Conservation (phyloP, 2,329 filamentous ascomycete species). For the Aspergillus sp. region DNA sequence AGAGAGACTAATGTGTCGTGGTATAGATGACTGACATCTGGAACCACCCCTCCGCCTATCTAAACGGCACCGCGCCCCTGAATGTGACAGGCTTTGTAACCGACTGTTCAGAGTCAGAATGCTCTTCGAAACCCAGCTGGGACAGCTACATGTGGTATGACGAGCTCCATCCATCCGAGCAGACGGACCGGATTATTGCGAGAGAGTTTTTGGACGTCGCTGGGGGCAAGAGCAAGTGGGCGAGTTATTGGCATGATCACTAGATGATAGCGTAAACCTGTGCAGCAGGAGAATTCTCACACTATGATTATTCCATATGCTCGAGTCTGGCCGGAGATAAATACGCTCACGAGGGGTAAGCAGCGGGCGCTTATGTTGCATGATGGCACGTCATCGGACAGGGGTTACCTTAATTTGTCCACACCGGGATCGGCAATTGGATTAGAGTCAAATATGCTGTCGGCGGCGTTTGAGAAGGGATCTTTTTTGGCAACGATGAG, state of each 20-base stretch:
- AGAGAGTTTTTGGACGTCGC: conserved; percentile 60
- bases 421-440: neutral
- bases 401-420: no score
- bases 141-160: conserved; percentile 66
- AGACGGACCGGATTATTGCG: conserved; percentile 62
- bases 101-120: conserved; percentile 48
- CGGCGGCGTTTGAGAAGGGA: neutral
- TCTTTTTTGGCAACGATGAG: neutral
- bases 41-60: conserved; percentile 61
- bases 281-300: no score
- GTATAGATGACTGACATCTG: conserved; percentile 65
- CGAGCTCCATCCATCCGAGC: conserved; percentile 71
- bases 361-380: neutral
- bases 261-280: no score
- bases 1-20: no score
- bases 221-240: conserved; percentile 45
- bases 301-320: no score
- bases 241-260: conserved; percentile 22
- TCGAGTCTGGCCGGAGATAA: no score
- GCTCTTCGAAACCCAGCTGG: neutral
- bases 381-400: neutral
- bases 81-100: conserved; percentile 64
- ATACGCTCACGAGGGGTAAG: neutral
- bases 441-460: no score
- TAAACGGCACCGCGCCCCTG: conserved; percentile 64